Percentiles rank a stretch among this genome's conserved stretches.
Evolutionary conservation across 2,329 filamentous ascomycete species (phyloP).

Genomic region (Aspergillus vadensis): DNA sequence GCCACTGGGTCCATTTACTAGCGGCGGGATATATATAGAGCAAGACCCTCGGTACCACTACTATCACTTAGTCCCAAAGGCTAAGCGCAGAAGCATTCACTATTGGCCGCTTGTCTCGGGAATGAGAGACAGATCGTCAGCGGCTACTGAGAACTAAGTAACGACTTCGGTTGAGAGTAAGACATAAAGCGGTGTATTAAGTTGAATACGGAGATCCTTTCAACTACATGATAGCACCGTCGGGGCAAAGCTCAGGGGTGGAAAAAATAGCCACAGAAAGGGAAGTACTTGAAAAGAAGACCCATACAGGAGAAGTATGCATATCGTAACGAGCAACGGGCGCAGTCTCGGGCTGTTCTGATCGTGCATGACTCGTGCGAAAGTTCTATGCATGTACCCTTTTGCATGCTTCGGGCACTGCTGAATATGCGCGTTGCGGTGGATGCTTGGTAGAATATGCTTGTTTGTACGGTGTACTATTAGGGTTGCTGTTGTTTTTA

Average conservation of each 20-base stretch:
- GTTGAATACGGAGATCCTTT: background rate
- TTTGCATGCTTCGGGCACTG: background rate
- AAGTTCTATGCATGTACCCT: background rate
- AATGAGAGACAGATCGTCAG: conserved; percentile 1
- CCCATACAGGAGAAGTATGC: background rate
- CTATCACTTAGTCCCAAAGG: background rate
- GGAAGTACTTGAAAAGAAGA: no score
- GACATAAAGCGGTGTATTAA: background rate
- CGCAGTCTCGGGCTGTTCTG: background rate
- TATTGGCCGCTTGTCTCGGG: background rate
- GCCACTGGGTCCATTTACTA: background rate
- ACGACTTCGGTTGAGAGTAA: background rate
- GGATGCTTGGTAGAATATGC: background rate
- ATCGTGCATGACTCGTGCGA: background rate
- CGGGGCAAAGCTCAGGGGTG: background rate
- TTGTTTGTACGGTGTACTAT: background rate
- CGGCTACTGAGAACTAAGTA: background rate
- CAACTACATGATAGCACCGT: background rate
- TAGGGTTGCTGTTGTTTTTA: no score
- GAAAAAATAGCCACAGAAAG: background rate
- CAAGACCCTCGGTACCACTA: background rate
- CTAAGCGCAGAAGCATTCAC: background rate
- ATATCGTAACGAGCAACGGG: background rate
- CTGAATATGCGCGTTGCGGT: background rate
- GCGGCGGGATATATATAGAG: background rate